These are phyloP conservation scores for Calvatia gigantea DNA, from an alignment of 768 basidiomycete species.

Conservation along the genomic window DNA sequence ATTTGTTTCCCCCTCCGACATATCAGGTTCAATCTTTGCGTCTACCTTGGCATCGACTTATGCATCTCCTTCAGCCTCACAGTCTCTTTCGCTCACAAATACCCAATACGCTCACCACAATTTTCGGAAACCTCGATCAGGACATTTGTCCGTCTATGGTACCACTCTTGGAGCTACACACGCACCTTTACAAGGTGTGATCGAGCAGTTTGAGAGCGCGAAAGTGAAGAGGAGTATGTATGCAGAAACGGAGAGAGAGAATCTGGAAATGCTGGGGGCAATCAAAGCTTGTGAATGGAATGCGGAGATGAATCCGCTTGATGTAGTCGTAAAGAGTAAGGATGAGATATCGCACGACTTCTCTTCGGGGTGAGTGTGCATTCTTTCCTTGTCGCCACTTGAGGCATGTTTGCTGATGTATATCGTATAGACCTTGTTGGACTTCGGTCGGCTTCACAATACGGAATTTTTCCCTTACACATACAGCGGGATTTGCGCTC, in stretches of 20 bases:
- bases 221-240: constrained; percentile 85
- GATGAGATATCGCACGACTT: constrained; percentile 60
- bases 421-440: constrained; percentile 46
- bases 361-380: constrained; percentile 60
- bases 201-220: constrained; percentile 54
- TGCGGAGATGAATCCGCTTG: constrained; percentile 70
- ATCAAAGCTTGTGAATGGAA: constrained; percentile 76
- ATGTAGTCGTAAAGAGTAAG: constrained; percentile 45
- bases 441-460: constrained; percentile 53
- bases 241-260: constrained; percentile 82
- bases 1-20: constrained; percentile 36
- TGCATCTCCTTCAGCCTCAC: constrained; percentile 1
- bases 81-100: neutral
- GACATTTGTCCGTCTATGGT: constrained; percentile 57
- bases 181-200: constrained; percentile 57
- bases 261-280: constrained; percentile 59
- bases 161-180: constrained; percentile 66
- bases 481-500: constrained; percentile 55
- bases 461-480: constrained; percentile 69
- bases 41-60: constrained; percentile 4
- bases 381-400: neutral
- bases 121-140: constrained; percentile 44
- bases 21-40: neutral
- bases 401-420: neutral
- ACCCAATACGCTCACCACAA: neutral